Conservation (phyloP, 768 basidiomycete genomes). For the Boletus reticuloceps region DNA sequence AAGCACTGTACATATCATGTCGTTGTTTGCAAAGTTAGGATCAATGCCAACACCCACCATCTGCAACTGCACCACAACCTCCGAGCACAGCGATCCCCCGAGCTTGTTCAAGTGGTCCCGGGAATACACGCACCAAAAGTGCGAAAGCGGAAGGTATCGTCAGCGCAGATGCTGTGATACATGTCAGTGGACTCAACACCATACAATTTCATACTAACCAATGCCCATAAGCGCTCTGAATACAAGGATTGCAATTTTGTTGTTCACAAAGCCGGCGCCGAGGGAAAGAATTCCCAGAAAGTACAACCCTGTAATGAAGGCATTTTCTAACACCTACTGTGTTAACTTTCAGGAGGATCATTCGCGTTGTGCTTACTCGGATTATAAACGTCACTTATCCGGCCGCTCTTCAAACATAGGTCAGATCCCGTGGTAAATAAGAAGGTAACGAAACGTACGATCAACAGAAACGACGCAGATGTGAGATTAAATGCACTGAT, state of each 20-base stretch:
- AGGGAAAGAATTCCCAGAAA: slow-evolving; percentile 44
- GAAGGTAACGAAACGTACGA: slow-evolving; percentile 10
- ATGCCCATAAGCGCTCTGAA: slow-evolving; percentile 52
- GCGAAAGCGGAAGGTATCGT: slow-evolving; percentile 51
- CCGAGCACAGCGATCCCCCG: slow-evolving; percentile 48
- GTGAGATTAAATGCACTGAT: slow-evolving; percentile 46
- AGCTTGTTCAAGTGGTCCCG: slow-evolving; percentile 45
- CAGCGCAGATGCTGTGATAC: slow-evolving; percentile 41
- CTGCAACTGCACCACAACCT: slow-evolving; percentile 45
- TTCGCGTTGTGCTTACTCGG: slow-evolving; percentile 27
- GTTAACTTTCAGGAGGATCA: slow-evolving; percentile 22
- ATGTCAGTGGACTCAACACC: background rate
- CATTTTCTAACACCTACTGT: slow-evolving; percentile 37
- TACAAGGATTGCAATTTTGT: slow-evolving; percentile 47
- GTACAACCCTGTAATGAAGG: slow-evolving; percentile 41
- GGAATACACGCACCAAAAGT: slow-evolving; percentile 49
- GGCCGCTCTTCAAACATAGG: slow-evolving; percentile 18
- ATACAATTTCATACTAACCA: slow-evolving; percentile 24
- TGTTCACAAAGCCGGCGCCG: slow-evolving; percentile 43
- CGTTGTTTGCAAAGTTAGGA: background rate
- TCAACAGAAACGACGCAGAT: slow-evolving; percentile 40
- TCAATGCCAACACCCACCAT: slow-evolving; percentile 26
- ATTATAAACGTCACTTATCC: slow-evolving; percentile 25
- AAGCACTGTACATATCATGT: slow-evolving; percentile 27
- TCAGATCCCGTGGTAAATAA: slow-evolving; percentile 7